Conservation (phyloP, 495 filamentous ascomycete genomes). For the Lophiotrema nucula region DNA sequence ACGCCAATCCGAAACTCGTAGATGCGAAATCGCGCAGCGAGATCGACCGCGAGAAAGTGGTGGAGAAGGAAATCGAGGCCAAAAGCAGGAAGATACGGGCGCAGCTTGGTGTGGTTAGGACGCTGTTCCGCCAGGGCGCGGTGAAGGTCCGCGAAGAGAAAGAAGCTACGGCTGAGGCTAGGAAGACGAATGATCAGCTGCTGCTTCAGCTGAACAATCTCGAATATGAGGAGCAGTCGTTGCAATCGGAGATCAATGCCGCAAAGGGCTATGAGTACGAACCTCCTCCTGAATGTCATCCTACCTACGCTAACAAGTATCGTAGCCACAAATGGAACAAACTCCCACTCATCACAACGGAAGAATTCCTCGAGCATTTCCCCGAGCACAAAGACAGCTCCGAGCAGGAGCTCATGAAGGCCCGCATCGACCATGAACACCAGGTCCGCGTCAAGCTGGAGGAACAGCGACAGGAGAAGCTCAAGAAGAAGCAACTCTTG, state of each 20-base stretch:
- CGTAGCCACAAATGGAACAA: slow-evolving; percentile 80
- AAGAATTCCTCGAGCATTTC: slow-evolving; percentile 75
- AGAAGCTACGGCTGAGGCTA: slow-evolving; percentile 75
- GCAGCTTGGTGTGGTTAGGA: slow-evolving; percentile 76
- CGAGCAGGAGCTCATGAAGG: slow-evolving; percentile 81
- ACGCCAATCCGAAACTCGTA: background rate
- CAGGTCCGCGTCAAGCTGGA: slow-evolving; percentile 82
- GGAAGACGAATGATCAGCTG: slow-evolving; percentile 85
- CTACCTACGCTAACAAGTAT: background rate
- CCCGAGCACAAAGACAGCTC: slow-evolving; percentile 69
- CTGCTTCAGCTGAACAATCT: slow-evolving; percentile 94
- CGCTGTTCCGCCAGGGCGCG: slow-evolving; percentile 75
- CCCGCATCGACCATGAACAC: slow-evolving; percentile 89
- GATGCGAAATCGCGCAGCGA: slow-evolving; percentile 3
- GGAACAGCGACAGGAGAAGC: slow-evolving; percentile 76
- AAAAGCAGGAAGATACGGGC: slow-evolving; percentile 78
- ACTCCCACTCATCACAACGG: slow-evolving; percentile 78
- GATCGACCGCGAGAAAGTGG: slow-evolving; percentile 39
- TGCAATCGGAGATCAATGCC: slow-evolving; percentile 84
- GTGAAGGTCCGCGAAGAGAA: slow-evolving; percentile 84
- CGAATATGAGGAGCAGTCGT: slow-evolving; percentile 90
- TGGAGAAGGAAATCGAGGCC: slow-evolving; percentile 63
- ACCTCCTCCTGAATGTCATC: slow-evolving; percentile 26
- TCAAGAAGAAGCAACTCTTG: slow-evolving; percentile 87
- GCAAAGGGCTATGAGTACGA: slow-evolving; percentile 92